These are phyloP conservation scores for Spencermartinsiella ligniputridi DNA, from an alignment of 1,139 yeast genomes.

Conservation along the genomic window DNA sequence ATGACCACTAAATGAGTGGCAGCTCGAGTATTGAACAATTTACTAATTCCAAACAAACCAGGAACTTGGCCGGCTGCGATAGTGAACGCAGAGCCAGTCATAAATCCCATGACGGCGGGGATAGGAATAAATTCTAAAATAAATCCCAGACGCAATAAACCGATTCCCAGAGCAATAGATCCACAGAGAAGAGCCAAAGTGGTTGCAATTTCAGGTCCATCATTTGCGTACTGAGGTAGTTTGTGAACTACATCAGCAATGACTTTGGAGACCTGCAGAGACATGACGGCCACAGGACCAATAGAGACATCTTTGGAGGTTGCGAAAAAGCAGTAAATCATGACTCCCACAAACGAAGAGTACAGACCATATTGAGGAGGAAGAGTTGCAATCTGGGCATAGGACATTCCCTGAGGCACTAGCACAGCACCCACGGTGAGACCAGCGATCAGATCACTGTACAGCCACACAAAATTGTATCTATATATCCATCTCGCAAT, in stretches of 20 bases:
- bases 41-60: conserved; percentile 69
- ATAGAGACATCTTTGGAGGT: conserved; percentile 94
- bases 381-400: conserved; percentile 81
- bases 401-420: conserved; percentile 95
- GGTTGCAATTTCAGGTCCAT: conserved; percentile 59
- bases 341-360: conserved; percentile 88
- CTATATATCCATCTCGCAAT: conserved; percentile 76
- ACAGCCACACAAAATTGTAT: conserved; percentile 74
- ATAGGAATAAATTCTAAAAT: conserved; percentile 82
- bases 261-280: conserved; percentile 77
- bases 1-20: conserved; percentile 69
- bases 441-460: conserved; percentile 85
- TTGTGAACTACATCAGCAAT: conserved; percentile 57
- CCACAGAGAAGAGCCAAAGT: conserved; percentile 79
- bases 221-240: conserved; percentile 42
- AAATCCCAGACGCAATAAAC: conserved; percentile 80
- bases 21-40: conserved; percentile 63
- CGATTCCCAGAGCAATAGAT: conserved; percentile 75
- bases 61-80: conserved; percentile 86
- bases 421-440: conserved; percentile 88
- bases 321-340: conserved; percentile 84
- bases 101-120: conserved; percentile 93
- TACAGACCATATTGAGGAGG: conserved; percentile 83
- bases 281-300: conserved; percentile 98
- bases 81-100: conserved; percentile 88